Percentiles rank a stretch among this genome's conserved stretches.
phyloP scores from a whole-genome alignment of 306 rosid genomes.

The Cicer bijugum region DNA sequence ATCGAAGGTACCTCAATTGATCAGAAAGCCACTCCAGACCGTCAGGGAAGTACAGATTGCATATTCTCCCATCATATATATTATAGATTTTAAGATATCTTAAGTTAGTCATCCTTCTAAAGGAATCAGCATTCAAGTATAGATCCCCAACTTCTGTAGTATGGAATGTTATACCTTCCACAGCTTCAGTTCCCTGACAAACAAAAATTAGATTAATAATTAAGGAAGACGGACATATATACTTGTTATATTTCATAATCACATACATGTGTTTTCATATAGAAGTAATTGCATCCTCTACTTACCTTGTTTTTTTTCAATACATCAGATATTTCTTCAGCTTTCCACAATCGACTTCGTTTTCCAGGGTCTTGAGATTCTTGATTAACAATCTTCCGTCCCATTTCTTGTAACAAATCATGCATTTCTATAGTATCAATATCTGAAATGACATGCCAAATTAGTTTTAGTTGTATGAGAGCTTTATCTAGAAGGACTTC shows the following conservation, averaged over 20 bases:
- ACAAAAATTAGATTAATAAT: background rate
- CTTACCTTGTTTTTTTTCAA: background rate
- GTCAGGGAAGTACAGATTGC: background rate
- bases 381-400: conserved; percentile 14
- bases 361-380: conserved; percentile 25
- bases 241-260: background rate
- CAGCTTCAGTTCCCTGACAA: conserved; percentile 25
- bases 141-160: background rate
- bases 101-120: background rate
- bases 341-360: conserved; percentile 37
- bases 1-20: conserved; percentile 4
- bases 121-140: background rate
- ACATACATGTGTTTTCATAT: background rate
- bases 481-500: conserved; percentile 13
- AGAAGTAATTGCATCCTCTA: background rate
- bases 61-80: background rate
- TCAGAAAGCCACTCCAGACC: background rate
- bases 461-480: conserved; percentile 29
- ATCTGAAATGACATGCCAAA: background rate
- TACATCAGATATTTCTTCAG: background rate
- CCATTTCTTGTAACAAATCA: conserved; percentile 40
- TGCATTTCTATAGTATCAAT: conserved; percentile 31
- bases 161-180: background rate
- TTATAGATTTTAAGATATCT: conserved; percentile 17
- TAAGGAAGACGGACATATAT: background rate